Evolutionary conservation across 108 stramenopile genomes (phyloP).

Genomic region (Fistulifera pelliculosa): DNA sequence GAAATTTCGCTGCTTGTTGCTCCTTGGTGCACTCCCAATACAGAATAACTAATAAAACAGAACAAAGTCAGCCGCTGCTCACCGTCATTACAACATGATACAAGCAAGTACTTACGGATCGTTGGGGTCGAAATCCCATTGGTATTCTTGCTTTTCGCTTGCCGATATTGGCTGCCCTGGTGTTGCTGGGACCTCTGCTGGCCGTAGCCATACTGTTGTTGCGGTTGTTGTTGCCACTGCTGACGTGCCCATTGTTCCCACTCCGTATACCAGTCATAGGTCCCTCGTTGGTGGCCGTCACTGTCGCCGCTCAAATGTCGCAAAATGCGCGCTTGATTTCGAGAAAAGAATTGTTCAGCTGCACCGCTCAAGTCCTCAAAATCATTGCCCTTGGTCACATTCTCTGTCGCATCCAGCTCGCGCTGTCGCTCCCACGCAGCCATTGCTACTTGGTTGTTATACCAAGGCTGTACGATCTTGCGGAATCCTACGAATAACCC

Average conservation of each 20-base stretch:
- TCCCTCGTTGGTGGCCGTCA: conserved; percentile 34
- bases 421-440: conserved; percentile 82
- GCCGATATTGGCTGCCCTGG: conserved; percentile 6
- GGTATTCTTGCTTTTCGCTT: conserved; percentile 33
- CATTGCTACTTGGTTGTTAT: conserved; percentile 36
- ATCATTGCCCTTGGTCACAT: conserved; percentile 17
- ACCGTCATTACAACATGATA: too few species aligned
- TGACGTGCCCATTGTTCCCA: conserved; percentile 75
- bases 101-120: conserved; percentile 32
- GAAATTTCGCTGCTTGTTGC: conserved; percentile 66
- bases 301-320: conserved; percentile 39
- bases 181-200: conserved; percentile 26
- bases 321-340: conserved; percentile 41
- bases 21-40: conserved; percentile 44
- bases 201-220: conserved; percentile 27
- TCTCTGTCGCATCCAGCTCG: conserved; percentile 47
- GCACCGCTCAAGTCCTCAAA: conserved; percentile 44
- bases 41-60: conserved; percentile 31
- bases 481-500: conserved; percentile 56
- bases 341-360: conserved; percentile 41
- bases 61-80: too few species aligned
- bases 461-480: conserved; percentile 66
- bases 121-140: conserved; percentile 71
- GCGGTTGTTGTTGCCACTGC: conserved; percentile 39
- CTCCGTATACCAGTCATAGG: conserved; percentile 64